Base-by-base conservation (phyloP, 257 asterid genomes). In the Mitragyna speciosa region DNA sequence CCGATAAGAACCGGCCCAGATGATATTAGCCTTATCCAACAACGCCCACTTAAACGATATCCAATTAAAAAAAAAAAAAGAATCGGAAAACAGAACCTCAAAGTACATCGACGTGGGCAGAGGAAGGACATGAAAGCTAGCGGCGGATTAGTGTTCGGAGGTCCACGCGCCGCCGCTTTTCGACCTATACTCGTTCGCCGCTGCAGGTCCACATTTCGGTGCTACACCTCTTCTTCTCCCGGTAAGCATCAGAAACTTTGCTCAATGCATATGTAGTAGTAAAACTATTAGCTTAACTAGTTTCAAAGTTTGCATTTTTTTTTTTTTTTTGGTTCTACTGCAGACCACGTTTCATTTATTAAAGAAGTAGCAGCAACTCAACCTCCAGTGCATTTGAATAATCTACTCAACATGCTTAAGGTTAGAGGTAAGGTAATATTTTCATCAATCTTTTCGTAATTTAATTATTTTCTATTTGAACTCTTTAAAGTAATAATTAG, bases 331-430 rank as follows among this genome's bases (percentile, higher is more conserved):
- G 7, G 7, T 20, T 56, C 64, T 33, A 61, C 66, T 80, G 72
- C 89, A 93, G 98, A 91, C 75, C 98, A 95, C 82, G 87, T 82
- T 30, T 84, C 91, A 12, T 95, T 92, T 81, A 91, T 93, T 54
- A 91, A 88, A 85, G 95, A 92, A 78, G 92, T 94, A 19, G 97
- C 97, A 61, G 93, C 87, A 67, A 78, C 92, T 51, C 86, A 92
- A 73, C 96, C 98, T 24, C 99, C 99, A 14, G 89, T 88, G 89
- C 91, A 92, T 87, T 89, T 95, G 97, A 89, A 83, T 76, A 86
- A 88, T 87, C 97, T 95, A 33, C 89, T 95, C 82, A 89, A 82
- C 82, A 85, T 95, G 83, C 97, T 94, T 82, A 91, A 90, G 91
- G 88, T 86, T 85, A 88, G 92, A 92, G 99, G 98, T 93, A 86